These are phyloP conservation scores for Dunaliella primolecta DNA, from an alignment of 139 green algal species.

Conservation along the genomic window DNA sequence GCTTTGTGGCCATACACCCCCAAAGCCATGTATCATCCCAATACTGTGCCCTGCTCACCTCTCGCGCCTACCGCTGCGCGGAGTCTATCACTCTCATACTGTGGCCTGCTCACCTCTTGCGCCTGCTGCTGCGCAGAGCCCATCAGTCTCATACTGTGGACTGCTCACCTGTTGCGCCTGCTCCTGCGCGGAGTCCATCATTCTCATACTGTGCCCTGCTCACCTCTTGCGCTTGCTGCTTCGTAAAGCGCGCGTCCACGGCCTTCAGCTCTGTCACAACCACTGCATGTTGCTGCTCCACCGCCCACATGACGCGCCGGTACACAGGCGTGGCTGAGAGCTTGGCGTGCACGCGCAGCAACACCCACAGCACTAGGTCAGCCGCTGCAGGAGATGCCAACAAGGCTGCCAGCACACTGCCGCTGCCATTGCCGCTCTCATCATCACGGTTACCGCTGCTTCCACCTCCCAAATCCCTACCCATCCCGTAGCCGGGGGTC, in stretches of 20 bases:
- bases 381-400: slow-evolving; percentile 34
- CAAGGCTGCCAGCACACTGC: slow-evolving; percentile 8
- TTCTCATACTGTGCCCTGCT: no score
- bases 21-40: no score
- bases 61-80: no score
- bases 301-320: neutral
- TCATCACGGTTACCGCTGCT: no score
- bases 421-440: neutral
- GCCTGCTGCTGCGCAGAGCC: neutral
- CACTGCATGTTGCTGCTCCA: neutral
- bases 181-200: no score
- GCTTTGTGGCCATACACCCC: no score
- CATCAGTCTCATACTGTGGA: no score
- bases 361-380: slow-evolving; percentile 65
- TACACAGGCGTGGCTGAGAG: slow-evolving; percentile 26
- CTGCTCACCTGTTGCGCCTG: no score
- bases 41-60: no score
- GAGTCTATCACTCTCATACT: no score
- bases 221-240: slow-evolving; percentile 7
- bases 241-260: neutral
- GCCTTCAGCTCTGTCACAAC: slow-evolving; percentile 6
- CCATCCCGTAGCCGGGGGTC: no score
- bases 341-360: slow-evolving; percentile 57
- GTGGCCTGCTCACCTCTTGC: slow-evolving; percentile 7
- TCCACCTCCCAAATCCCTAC: no score